Conservation (phyloP, 768 basidiomycete species). For the Chalciporus pseudorubinellus region DNA sequence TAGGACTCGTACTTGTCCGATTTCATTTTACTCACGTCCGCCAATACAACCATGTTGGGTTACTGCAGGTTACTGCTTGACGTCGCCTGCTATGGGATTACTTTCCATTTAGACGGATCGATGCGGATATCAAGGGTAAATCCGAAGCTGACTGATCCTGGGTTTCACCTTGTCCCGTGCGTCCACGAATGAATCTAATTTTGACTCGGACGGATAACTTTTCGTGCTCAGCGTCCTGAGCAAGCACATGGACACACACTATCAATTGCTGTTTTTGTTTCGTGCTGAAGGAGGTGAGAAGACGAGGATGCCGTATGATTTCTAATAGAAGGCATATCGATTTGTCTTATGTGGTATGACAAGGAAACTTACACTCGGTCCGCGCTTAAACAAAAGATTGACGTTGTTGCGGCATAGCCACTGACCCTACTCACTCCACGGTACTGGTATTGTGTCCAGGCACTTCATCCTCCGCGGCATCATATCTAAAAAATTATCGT, state of each 20-base stretch:
- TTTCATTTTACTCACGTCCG: not conserved
- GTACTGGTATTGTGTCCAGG: constrained; percentile 21
- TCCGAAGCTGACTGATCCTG: not conserved
- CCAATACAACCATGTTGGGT: not conserved
- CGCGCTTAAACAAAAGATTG: constrained; percentile 14
- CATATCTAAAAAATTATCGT: constrained; percentile 7
- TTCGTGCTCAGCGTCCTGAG: not conserved
- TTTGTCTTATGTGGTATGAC: constrained; percentile 15
- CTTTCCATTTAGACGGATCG: not conserved
- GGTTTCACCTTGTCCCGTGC: not conserved
- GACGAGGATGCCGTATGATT: constrained; percentile 19
- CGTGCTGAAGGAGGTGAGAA: constrained; percentile 13
- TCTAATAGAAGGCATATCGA: constrained; percentile 26
- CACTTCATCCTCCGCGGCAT: constrained; percentile 20
- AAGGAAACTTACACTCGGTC: constrained; percentile 14
- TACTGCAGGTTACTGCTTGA: not conserved
- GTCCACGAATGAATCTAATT: not conserved
- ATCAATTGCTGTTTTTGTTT: constrained; percentile 1
- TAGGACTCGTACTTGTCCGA: not conserved
- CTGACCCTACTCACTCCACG: constrained; percentile 23
- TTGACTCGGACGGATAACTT: not conserved
- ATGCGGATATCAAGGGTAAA: not conserved
- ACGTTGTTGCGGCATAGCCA: constrained; percentile 12
- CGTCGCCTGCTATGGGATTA: not conserved
- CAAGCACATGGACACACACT: not conserved